Evolutionary conservation across 164 flowering plant genomes (phyloP).

Genomic region (Berberis vulgaris): DNA sequence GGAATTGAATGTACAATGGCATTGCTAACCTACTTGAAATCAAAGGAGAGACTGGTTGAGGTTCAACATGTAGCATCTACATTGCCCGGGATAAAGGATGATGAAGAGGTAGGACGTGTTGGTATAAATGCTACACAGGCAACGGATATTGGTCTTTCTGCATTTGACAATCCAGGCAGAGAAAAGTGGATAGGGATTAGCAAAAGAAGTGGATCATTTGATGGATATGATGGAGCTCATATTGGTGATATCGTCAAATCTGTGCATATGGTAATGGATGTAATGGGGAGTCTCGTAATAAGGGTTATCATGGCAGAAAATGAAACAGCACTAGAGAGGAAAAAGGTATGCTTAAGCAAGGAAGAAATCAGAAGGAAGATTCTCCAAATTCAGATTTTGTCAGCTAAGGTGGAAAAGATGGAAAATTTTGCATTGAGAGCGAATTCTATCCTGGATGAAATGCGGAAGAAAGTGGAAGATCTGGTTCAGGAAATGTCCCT

Average conservation of each 20-base stretch:
- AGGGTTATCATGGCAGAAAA: constrained; percentile 83
- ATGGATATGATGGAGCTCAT: constrained; percentile 53
- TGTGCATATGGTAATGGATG: constrained; percentile 68
- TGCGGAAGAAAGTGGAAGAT: constrained; percentile 92
- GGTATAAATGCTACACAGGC: constrained; percentile 68
- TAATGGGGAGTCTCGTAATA: constrained; percentile 81
- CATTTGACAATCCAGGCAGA: constrained; percentile 39
- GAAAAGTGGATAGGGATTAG: constrained; percentile 35
- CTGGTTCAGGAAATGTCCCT: constrained; percentile 91
- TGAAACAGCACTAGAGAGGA: constrained; percentile 72
- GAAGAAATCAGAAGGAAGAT: constrained; percentile 77
- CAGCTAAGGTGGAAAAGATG: constrained; percentile 83
- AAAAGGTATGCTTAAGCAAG: constrained; percentile 59
- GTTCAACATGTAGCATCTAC: constrained; percentile 39
- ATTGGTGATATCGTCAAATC: constrained; percentile 59
- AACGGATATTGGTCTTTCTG: constrained; percentile 51
- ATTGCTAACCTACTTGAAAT: constrained; percentile 65
- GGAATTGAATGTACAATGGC: constrained; percentile 75
- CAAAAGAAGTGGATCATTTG: constrained; percentile 39
- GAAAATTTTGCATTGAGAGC: constrained; percentile 81
- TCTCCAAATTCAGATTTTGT: constrained; percentile 74
- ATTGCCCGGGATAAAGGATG: constrained; percentile 15
- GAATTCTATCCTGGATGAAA: constrained; percentile 64
- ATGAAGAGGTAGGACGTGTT: constrained; percentile 71
- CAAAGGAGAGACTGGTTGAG: constrained; percentile 65